phyloP scores from a whole-genome alignment of 371 early-diverging fungal genomes.

The Capillidium heterosporum region DNA sequence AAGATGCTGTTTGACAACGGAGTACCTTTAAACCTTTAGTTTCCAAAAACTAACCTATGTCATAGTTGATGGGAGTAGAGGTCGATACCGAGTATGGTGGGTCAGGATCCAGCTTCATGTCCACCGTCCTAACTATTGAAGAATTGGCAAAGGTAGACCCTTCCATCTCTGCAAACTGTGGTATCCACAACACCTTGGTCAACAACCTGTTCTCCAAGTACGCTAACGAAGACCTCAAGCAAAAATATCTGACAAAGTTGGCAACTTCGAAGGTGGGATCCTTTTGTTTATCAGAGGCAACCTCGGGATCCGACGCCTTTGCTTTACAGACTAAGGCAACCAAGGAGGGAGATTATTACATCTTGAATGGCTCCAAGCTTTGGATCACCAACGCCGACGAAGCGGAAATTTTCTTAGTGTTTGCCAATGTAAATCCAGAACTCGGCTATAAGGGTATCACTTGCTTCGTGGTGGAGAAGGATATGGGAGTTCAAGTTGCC shows the following conservation, averaged over 20 bases:
- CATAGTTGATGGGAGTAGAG: constrained; percentile 90
- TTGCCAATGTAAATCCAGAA: constrained; percentile 88
- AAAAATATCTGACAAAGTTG: constrained; percentile 66
- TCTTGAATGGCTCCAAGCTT: constrained; percentile 86
- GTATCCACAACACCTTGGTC: constrained; percentile 96
- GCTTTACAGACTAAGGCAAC: constrained; percentile 83
- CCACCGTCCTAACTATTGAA: constrained; percentile 84
- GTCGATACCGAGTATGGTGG: constrained; percentile 68
- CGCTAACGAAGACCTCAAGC: constrained; percentile 50
- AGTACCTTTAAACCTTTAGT: constrained; percentile 19
- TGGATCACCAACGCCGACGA: constrained; percentile 79
- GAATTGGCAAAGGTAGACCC: constrained; percentile 94
- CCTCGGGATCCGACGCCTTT: constrained; percentile 91
- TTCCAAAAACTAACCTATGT: not conserved
- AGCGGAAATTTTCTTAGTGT: constrained; percentile 91
- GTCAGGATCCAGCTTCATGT: constrained; percentile 72
- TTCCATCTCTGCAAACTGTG: constrained; percentile 77
- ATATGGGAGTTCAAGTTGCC: constrained; percentile 79
- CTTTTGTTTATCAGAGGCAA: constrained; percentile 89
- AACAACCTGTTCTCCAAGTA: constrained; percentile 86
- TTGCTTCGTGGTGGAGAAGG: constrained; percentile 89
- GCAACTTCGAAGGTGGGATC: constrained; percentile 77
- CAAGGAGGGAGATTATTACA: constrained; percentile 77
- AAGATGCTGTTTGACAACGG: constrained; percentile 81
- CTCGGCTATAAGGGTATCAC: constrained; percentile 97